phyloP scores from a whole-genome alignment of 495 filamentous ascomycete species.

The Trichoderma parareesei region DNA sequence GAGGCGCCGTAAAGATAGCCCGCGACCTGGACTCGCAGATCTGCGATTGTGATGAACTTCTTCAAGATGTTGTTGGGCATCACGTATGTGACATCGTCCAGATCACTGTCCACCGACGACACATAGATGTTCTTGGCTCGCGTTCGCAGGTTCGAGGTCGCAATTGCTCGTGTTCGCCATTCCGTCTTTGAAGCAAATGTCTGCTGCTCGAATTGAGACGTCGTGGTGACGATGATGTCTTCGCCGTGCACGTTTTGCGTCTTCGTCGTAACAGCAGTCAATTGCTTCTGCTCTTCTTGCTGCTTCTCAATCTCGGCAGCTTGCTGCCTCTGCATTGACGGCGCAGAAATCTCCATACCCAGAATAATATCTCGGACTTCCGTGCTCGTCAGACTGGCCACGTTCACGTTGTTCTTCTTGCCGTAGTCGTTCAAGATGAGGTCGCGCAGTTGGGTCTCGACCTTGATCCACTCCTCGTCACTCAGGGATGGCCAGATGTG shows the following conservation, averaged over 20 bases:
- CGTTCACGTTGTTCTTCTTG: conserved; percentile 99
- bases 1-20: conserved; percentile 94
- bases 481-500: conserved; percentile 96
- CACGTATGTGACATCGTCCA: conserved; percentile 80
- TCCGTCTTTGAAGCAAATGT: conserved; percentile 98
- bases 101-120: conserved; percentile 81
- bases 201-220: conserved; percentile 93
- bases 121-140: conserved; percentile 98
- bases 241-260: conserved; percentile 97
- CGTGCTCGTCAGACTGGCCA: conserved; percentile 87
- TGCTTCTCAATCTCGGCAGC: conserved; percentile 99
- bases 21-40: conserved; percentile 92
- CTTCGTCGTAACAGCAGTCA: conserved; percentile 96
- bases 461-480: conserved; percentile 98
- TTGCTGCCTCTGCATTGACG: conserved; percentile 97
- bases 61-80: conserved; percentile 99
- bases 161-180: conserved; percentile 95
- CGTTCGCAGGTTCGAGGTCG: conserved; percentile 91
- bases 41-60: conserved; percentile 96
- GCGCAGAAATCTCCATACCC: conserved; percentile 99
- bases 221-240: conserved; percentile 97
- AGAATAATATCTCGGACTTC: conserved; percentile 98
- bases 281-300: conserved; percentile 90
- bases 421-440: conserved; percentile 97
- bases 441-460: conserved; percentile 92